Evolutionary conservation across 345 rosid species (phyloP), one percentile per base, ranked within the genome.

Genomic region (Corchorus capsularis): DNA sequence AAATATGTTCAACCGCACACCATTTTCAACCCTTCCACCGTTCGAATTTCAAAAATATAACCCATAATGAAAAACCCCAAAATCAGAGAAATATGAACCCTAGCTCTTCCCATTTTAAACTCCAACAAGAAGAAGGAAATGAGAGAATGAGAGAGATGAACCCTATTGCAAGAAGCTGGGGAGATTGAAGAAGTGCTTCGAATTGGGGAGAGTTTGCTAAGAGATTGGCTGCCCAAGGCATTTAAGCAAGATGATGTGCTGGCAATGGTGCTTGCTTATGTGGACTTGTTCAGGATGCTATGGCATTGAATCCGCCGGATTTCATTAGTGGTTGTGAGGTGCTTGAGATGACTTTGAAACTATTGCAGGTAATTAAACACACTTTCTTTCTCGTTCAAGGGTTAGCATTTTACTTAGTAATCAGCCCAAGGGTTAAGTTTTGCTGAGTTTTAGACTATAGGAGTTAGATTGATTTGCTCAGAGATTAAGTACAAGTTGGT

Each of bases 101-200:
- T n/a, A n/a, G n/a, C n/a, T n/a, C n/a, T n/a, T n/a, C n/a, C n/a
- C n/a, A n/a, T n/a, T n/a, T n/a, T n/a, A n/a, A n/a, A n/a, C n/a
- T n/a, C n/a, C n/a, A n/a, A n/a, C n/a, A n/a, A n/a, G n/a, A n/a
- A n/a, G n/a, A n/a, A n/a, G n/a, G n/a, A n/a, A n/a, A n/a, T n/a
- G n/a, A n/a, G n/a, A n/a, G n/a, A n/a, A n/a, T n/a, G n/a, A n/a
- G n/a, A n/a, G n/a, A n/a, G n/a, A n/a, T n/a, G n/a, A n/a, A n/a
- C n/a, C n/a, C n/a, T 90, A 72, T 79, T 95, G 83, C 97, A 93
- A 87, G 99, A 95, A 86, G 92, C 96, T 17, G 98, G 98, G 63
- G 93, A 95, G 79, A 85, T 87, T 16, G 86, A 88, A 81, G 60
- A 79, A 46, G 99, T 95, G 71, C 90, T 92, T 57, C 77, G 67